A percentile compares a stretch with the other conserved stretches of the same genome.
Evolutionary conservation across 208 protist genomes (phyloP).

Genomic region (Tetramitus jugosus): DNA sequence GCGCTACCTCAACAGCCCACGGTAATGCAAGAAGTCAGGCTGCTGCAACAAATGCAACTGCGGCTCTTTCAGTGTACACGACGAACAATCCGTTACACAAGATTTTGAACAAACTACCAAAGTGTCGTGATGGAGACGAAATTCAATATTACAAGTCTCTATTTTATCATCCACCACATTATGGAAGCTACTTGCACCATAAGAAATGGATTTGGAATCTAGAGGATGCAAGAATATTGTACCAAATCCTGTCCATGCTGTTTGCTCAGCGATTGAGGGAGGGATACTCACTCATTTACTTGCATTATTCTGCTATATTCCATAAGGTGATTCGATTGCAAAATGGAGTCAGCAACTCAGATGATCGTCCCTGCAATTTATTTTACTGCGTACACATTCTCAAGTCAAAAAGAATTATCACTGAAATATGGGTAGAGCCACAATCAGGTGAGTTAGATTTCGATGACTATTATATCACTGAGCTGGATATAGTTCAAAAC

Average conservation of each 20-base stretch:
- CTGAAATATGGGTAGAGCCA: constrained; percentile 10
- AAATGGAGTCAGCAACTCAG: neutral
- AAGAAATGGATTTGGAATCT: constrained; percentile 1
- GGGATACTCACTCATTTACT: neutral
- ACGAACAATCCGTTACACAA: neutral
- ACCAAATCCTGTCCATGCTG: neutral
- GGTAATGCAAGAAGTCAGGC: too few relatives aligned
- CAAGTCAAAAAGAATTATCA: neutral
- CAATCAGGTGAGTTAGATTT: neutral
- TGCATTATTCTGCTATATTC: neutral
- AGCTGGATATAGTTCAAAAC: neutral
- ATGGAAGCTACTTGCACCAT: neutral
- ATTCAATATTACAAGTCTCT: neutral
- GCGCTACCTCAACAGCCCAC: too few relatives aligned
- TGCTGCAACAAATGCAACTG: too few relatives aligned
- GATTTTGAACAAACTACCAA: neutral
- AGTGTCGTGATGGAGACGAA: neutral
- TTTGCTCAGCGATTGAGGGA: neutral
- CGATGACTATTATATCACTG: neutral
- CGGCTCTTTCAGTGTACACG: too few relatives aligned
- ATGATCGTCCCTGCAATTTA: neutral
- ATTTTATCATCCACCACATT: neutral
- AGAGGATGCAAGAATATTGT: neutral
- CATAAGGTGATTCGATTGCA: neutral
- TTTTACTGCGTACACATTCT: constrained; percentile 9